A percentile compares a stretch with the other conserved stretches of the same genome.
Evolutionary conservation across 768 basidiomycete genomes (phyloP).

Genomic region (Rhodocollybia butyracea): DNA sequence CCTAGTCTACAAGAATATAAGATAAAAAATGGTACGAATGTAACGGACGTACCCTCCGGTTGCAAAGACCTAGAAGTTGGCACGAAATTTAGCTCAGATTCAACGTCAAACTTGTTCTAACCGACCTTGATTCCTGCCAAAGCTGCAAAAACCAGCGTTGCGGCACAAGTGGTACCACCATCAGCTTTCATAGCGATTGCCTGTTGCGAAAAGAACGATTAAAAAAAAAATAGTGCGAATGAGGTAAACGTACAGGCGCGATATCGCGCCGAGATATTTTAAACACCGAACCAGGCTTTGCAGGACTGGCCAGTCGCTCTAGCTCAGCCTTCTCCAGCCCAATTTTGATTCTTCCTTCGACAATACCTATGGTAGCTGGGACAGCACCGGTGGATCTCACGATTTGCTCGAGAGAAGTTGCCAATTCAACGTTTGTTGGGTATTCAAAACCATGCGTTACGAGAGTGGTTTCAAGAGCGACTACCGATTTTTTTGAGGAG

Average conservation of each 20-base stretch:
- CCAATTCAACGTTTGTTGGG: conserved; percentile 71
- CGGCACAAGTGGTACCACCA: conserved; percentile 81
- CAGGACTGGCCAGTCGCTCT: conserved; percentile 59
- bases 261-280: conserved; percentile 84
- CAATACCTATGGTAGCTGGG: conserved; percentile 88
- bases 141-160: conserved; percentile 71
- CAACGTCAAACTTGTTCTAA: not conserved
- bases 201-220: too few relatives aligned
- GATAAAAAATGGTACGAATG: not conserved
- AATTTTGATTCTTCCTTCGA: conserved; percentile 82
- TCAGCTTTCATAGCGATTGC: conserved; percentile 63
- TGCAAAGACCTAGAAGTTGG: conserved; percentile 62
- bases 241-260: too few relatives aligned
- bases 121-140: conserved; percentile 82
- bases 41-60: conserved; percentile 78
- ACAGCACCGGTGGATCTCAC: conserved; percentile 73
- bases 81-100: conserved; percentile 10
- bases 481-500: conserved; percentile 59
- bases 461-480: conserved; percentile 90
- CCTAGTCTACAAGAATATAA: conserved; percentile 50
- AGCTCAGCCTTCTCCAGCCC: conserved; percentile 69
- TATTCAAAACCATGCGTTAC: conserved; percentile 91
- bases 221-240: too few relatives aligned
- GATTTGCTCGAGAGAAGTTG: conserved; percentile 66
- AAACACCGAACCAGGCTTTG: conserved; percentile 34